Base-by-base conservation (phyloP, 345 rosid species). In the Brassica nigra region DNA sequence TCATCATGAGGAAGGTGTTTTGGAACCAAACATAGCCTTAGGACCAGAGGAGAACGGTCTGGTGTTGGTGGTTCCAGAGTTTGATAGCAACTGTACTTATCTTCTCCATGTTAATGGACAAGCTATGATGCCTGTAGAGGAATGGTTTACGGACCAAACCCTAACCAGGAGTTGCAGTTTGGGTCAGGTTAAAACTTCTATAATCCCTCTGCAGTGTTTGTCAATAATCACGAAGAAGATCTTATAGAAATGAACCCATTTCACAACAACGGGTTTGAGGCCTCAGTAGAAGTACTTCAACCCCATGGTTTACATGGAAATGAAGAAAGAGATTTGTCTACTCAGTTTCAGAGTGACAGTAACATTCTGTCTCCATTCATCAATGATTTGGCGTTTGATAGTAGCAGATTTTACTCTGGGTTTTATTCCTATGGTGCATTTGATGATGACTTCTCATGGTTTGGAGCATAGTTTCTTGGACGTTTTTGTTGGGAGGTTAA, bases 101-200 rank as follows among this genome's bases (percentile, higher is more conserved):
- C 65, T 90, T 77, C 89, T 90, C 47, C 73, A 86, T 62, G 79
- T 86, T 2, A 79, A 73, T 80, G 80, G 73, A 1, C 89, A 83
- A 78, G 75, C 81, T 79, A 84, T 87, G 88, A 86, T 87, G 84
- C 80, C 36, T 75, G 84, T 81, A 80, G 90, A 39, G 3, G 2
- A 39, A 39, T 39, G 47, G 12, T 39, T 39, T 39, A 39, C 12
- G 11, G 47, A 39, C 12, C 47, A 39, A 39, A 39, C 47, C 47
- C 47, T 39, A 39, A 39, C 47, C 47, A 39, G 47, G 47, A 39
- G 47, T 39, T 39, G 47, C 47, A 39, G 9, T 39, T 39, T 39
- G 47, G 47, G 12, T 39, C 47, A 39, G 12, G 47, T 39, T 39
- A 39, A 2, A 39, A 39, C 12, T 39, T 39, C 47, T 39, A 39